phyloP scores from a whole-genome alignment of 2,329 filamentous ascomycete species.

The Colletotrichum camelliae region DNA sequence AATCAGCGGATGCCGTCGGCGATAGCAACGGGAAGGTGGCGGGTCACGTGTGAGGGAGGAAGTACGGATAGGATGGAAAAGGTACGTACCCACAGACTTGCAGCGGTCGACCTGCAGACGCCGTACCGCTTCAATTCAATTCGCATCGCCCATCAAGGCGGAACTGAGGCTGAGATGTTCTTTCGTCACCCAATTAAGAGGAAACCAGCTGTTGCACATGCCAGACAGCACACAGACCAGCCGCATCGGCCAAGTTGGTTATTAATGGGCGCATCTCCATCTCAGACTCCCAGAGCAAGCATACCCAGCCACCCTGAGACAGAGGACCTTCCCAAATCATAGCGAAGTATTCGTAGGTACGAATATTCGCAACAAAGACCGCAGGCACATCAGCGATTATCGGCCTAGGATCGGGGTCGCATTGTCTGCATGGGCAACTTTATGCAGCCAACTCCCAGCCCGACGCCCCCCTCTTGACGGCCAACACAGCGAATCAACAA shows the following conservation, averaged over 20 bases:
- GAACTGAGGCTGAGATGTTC: neutral
- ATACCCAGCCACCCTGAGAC: neutral
- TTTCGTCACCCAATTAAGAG: constrained; percentile 1
- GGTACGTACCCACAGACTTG: neutral
- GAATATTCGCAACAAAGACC: neutral
- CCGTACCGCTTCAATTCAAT: neutral
- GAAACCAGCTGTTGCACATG: constrained; percentile 19
- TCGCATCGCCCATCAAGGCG: neutral
- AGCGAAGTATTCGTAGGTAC: neutral
- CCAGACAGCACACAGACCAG: constrained; percentile 17
- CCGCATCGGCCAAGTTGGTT: neutral
- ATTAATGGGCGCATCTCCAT: neutral
- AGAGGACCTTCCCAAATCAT: neutral
- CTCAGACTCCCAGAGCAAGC: neutral
- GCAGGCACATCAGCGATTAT: constrained; percentile 4
- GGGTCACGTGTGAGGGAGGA: neutral
- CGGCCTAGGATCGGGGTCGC: neutral
- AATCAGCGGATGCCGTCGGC: neutral
- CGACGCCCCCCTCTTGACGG: neutral
- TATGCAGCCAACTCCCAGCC: constrained; percentile 13
- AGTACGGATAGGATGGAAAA: neutral
- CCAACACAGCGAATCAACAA: constrained; percentile 4
- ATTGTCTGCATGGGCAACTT: constrained; percentile 1
- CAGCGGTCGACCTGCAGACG: neutral
- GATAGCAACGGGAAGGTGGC: neutral